A percentile compares a stretch with the other conserved stretches of the same genome.
phyloP scores from a whole-genome alignment of 2,329 filamentous ascomycete species.

The Tolypocladium sp. region DNA sequence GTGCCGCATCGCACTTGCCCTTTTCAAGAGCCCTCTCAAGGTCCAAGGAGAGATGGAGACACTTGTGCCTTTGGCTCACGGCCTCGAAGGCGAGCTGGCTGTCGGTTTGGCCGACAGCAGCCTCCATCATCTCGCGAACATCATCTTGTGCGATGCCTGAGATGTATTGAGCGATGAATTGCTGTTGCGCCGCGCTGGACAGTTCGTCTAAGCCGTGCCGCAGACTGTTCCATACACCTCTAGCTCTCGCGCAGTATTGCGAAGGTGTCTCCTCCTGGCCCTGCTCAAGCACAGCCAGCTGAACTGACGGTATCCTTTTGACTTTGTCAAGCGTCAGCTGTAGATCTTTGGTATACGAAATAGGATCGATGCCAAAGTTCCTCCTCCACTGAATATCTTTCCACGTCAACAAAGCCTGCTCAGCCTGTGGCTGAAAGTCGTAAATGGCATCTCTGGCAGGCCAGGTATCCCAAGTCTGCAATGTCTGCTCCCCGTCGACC shows the following conservation, averaged over 20 bases:
- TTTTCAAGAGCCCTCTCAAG: constrained; percentile 45
- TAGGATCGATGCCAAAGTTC: constrained; percentile 34
- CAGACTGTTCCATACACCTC: constrained; percentile 22
- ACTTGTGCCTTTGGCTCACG: constrained; percentile 41
- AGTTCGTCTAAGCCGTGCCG: constrained; percentile 21
- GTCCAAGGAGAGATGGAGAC: constrained; percentile 45
- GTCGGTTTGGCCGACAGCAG: constrained; percentile 6
- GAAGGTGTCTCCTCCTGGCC: constrained; percentile 39
- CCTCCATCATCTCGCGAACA: constrained; percentile 32
- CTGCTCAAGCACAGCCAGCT: constrained; percentile 45
- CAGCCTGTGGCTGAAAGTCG: constrained; percentile 15
- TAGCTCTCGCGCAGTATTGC: constrained; percentile 38
- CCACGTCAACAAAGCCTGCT: constrained; percentile 35
- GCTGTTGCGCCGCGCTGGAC: constrained; percentile 2
- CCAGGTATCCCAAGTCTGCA: constrained; percentile 26
- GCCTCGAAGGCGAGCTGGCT: constrained; percentile 24
- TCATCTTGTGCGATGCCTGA: constrained; percentile 39
- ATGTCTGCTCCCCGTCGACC: constrained; percentile 45
- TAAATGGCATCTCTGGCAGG: constrained; percentile 10
- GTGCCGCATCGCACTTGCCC: constrained; percentile 30
- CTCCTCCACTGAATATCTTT: constrained; percentile 28
- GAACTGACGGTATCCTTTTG: constrained; percentile 41
- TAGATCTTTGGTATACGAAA: constrained; percentile 44
- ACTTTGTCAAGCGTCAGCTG: constrained; percentile 37
- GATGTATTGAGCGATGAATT: constrained; percentile 36